Base-by-base conservation (phyloP, 2,329 filamentous ascomycete species). In the Aaosphaeria pasadenensis region DNA sequence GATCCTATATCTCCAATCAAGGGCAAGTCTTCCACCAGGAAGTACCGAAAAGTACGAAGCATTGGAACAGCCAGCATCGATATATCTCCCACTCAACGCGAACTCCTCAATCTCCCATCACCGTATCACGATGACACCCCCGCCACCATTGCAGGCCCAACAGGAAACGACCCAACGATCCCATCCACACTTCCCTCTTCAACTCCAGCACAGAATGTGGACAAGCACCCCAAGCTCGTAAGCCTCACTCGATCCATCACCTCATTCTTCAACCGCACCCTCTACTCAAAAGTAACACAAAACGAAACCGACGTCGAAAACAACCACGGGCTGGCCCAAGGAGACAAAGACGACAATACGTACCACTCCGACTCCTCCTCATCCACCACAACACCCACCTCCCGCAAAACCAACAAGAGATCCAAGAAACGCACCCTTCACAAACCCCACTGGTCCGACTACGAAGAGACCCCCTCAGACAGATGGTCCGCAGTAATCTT, bases 41-140 rank as follows among this genome's bases (percentile, higher is more conserved):
- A 24, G 17, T 24, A 24, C 17, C 17, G 17, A 24, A 24, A 24
- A 24, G 17, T 24, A 24, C 17, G 17, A 36, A 36, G 9, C 33
- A 9, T 13, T 36, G 9, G 33, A 9, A 36, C 33, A 9, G 13
- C 33, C 9, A 36, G 33, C 33, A 36, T 36, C 33, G 48, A 50
- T 35, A 7, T 47, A 6, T 29, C 17, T 28, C 32, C 47, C 4
- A 48, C 31, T n/a, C 43, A 43, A 5, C 42, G 31, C 13, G 13
- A 39, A 13, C 44, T 46, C 42, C 42, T 52, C 24, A 43, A 39
- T 11, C 53, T 44, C 29, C 43, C 53, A 5, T 51, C 50, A 6
- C 50, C 48, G 7, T 55, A 51, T 41, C 53, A 55, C 45, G 47
- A 55, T 32, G 24, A 47, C 33, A 42, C 43, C 38, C 35, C 49